A percentile compares a stretch with the other conserved stretches of the same genome.
Conservation (phyloP, 495 filamentous ascomycete species). For the Xeromyces bisporus region DNA sequence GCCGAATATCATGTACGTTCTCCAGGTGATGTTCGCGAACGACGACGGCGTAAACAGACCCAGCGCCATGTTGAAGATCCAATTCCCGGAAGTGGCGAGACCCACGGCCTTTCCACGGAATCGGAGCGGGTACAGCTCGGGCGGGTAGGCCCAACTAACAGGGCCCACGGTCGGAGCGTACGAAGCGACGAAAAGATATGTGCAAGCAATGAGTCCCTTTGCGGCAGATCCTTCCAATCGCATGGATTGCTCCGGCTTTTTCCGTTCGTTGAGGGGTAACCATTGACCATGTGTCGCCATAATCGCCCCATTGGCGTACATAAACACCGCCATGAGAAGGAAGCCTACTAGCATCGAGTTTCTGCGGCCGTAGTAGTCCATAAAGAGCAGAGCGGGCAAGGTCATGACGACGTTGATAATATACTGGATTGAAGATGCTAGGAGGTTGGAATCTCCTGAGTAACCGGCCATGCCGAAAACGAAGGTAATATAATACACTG, state of each 20-base stretch:
- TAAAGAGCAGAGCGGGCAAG: conserved; percentile 36
- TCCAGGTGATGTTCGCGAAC: conserved; percentile 59
- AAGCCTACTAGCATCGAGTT: conserved; percentile 49
- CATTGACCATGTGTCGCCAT: conserved; percentile 35
- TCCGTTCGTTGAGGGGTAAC: too few relatives aligned
- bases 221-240: conserved; percentile 21
- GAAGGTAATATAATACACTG: conserved; percentile 40
- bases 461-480: conserved; percentile 25
- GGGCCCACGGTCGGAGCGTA: conserved; percentile 47
- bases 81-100: conserved; percentile 54
- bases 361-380: conserved; percentile 48
- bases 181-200: conserved; percentile 48
- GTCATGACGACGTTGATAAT: conserved; percentile 40
- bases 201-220: conserved; percentile 43
- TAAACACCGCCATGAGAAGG: conserved; percentile 47
- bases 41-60: conserved; percentile 63
- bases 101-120: conserved; percentile 53
- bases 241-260: too few relatives aligned
- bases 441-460: conserved; percentile 17
- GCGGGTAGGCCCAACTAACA: conserved; percentile 50
- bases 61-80: conserved; percentile 68
- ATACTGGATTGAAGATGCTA: conserved; percentile 62
- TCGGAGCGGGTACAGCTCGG: conserved; percentile 49
- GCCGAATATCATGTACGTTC: conserved; percentile 58
- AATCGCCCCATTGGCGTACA: conserved; percentile 54